Base-by-base conservation (phyloP, 192 early-diverging fungal species). In the Chytriomyces hyalinus region DNA sequence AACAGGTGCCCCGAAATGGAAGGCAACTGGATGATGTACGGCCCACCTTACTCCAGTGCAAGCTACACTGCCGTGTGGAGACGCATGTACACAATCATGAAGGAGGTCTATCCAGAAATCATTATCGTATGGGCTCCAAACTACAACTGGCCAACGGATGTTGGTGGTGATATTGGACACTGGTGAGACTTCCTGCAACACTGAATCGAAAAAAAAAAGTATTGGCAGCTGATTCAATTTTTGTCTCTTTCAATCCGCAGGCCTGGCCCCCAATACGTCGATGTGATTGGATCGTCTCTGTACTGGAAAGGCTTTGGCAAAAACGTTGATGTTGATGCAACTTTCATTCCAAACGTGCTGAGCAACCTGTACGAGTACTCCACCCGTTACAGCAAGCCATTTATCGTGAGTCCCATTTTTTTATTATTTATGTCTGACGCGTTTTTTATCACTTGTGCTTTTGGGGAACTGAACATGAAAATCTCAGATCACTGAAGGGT, bases 281-380 rank as follows among this genome's bases (percentile, higher is more conserved):
- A 75, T 44, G 24, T 43, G 11, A 57, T 75, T 49, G 73, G 73
- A 53, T 60, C 73, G 7, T 49, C 46, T 15, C 9, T 75, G n/a
- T 75, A 75, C 44, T 75, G 73, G 73, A 75, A 75, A 75, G 73
- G 64, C 9, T 75, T 50, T 65, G 73, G 73, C 6, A 44, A 24
- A 22, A 66, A 75, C 36, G 61, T 8, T 1, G 15, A 13, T 4
- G 47, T 75, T 17, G 9, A 49, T 11, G 15, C 24, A 20, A 15
- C 26, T 15, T 75, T 60, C 36, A 65, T 63, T 11, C 13, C 73
- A 20, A 28, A 46, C 47, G 49, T 57, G 2, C 48, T 75, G 43
- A 15, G 22, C 22, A 51, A 17, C 7, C 26, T 66, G 11, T 75
- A 75, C 43, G 61, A 48, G 8, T 66, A 46, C 49, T 61, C 73